Evolutionary conservation across 106 monocot genomes (phyloP), one percentile per base, ranked within the genome.

Genomic region (Acanthochlamys bracteata): DNA sequence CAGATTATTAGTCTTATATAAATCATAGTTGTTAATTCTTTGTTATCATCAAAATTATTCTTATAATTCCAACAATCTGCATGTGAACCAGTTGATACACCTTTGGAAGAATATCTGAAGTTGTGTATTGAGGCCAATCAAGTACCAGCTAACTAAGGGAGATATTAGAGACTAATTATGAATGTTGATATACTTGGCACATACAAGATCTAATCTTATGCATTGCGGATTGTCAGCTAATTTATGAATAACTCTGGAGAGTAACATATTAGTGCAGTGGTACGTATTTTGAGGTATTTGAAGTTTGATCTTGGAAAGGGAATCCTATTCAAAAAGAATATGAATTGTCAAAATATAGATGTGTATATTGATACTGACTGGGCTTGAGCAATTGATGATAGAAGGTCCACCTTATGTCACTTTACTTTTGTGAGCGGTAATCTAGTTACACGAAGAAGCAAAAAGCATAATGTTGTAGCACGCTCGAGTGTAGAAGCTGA

Each of bases 351-450:
- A 41, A 39, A 14, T 39, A 13, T 68, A 6, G 55, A 68, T 20
- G 56, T 20, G 19, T 68, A 56, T 57, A 68, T 54, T 41, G 55
- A 68, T 55, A 55, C 67, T 2, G n/a, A 68, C 41, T 57, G 39
- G 4, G 56, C 17, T n/a, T 26, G 56, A 0, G 12, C 25, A 10
- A 20, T 56, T 1, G 41, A 33, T 39, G 20, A 55, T 40, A 20
- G 55, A 22, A 4, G 14, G 13, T 68, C 67, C 20, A 68, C 55
- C 0, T 7, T 7, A 2, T 24, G 67, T 26, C 56, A 57, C 39
- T 68, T 26, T 41, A 68, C 67, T 25, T 68, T 68, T 55, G 20
- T 68, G 1, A 39, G 61, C 10, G 61, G 25, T 9, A 61, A 61
- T 27, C 55, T 55, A 11, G 55, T 55, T 7, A 55, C 55, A 55